These are phyloP conservation scores for Tylopilus orsonianus DNA, from an alignment of 1,284 basidiomycete genomes.

Conservation along the genomic window DNA sequence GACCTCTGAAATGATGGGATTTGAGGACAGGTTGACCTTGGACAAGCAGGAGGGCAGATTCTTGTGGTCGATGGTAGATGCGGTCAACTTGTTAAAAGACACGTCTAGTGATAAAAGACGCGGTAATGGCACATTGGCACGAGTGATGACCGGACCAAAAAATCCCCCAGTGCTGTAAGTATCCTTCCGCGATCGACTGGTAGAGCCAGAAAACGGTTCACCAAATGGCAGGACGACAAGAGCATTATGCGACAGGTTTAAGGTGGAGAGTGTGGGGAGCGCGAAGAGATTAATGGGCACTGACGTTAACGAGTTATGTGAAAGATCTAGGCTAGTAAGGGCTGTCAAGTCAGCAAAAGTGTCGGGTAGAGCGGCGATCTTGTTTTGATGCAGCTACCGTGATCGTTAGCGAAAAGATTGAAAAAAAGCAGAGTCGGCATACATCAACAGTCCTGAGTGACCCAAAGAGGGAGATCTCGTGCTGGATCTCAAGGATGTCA, in stretches of 20 bases:
- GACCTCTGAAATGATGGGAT: conserved; percentile 46
- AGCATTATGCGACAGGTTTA: conserved; percentile 72
- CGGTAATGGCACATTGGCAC: conserved; percentile 63
- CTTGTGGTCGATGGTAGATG: conserved; percentile 50
- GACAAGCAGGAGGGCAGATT: conserved; percentile 47
- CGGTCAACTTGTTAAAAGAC: conserved; percentile 62
- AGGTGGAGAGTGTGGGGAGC: conserved; percentile 59
- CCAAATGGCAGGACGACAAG: conserved; percentile 61
- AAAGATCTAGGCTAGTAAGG: conserved; percentile 65
- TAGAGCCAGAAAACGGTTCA: conserved; percentile 43
- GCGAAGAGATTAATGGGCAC: conserved; percentile 66
- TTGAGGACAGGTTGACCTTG: conserved; percentile 53
- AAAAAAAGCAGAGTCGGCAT: conserved; percentile 27
- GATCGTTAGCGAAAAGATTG: conserved; percentile 4
- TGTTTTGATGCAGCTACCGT: conserved; percentile 71
- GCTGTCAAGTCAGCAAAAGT: conserved; percentile 64
- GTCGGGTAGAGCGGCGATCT: conserved; percentile 56
- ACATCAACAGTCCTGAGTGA: conserved; percentile 76
- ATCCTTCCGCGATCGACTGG: conserved; percentile 28
- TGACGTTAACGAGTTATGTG: conserved; percentile 61
- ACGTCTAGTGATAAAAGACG: conserved; percentile 57
- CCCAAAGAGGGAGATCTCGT: conserved; percentile 78
- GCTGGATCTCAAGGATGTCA: conserved; percentile 72
- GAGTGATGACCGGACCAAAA: conserved; percentile 59
- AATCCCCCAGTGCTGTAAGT: conserved; percentile 48